These are phyloP conservation scores for Brasilioporus rufonigricans DNA, from an alignment of 768 basidiomycete genomes.

Conservation along the genomic window DNA sequence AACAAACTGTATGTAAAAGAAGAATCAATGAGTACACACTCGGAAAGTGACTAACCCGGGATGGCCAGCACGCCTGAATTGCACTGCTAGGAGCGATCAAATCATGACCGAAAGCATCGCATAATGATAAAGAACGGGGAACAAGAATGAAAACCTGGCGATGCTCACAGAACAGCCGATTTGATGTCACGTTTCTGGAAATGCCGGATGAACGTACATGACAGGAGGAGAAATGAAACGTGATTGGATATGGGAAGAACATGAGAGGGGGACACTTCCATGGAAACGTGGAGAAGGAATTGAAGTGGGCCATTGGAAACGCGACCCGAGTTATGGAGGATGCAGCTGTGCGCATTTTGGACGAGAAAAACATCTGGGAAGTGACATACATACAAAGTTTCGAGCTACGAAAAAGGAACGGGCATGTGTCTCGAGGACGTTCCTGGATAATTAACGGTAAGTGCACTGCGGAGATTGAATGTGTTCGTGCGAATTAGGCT, in stretches of 20 bases:
- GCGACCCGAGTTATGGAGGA: neutral
- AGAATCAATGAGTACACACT: constrained; percentile 20
- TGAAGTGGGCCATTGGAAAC: neutral
- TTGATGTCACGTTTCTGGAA: constrained; percentile 35
- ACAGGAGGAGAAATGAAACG: constrained; percentile 21
- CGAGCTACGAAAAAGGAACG: constrained; percentile 20
- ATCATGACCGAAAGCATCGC: constrained; percentile 29
- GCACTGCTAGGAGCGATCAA: constrained; percentile 30
- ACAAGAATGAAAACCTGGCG: constrained; percentile 28
- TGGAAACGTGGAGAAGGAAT: constrained; percentile 18
- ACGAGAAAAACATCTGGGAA: constrained; percentile 9
- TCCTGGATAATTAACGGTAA: constrained; percentile 32
- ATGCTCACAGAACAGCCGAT: constrained; percentile 31
- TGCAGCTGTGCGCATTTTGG: neutral
- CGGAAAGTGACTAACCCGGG: constrained; percentile 22
- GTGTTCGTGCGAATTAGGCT: constrained; percentile 33
- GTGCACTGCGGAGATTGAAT: constrained; percentile 34
- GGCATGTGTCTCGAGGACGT: constrained; percentile 27
- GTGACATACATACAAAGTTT: constrained; percentile 15
- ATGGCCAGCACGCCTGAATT: constrained; percentile 16
- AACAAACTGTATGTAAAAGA: constrained; percentile 32
- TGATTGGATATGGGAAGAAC: constrained; percentile 8
- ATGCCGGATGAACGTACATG: constrained; percentile 16
- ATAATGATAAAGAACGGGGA: constrained; percentile 25
- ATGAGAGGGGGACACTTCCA: constrained; percentile 12